phyloP scores from a whole-genome alignment of 192 early-diverging fungal genomes.

The Backusella morwellensis region DNA sequence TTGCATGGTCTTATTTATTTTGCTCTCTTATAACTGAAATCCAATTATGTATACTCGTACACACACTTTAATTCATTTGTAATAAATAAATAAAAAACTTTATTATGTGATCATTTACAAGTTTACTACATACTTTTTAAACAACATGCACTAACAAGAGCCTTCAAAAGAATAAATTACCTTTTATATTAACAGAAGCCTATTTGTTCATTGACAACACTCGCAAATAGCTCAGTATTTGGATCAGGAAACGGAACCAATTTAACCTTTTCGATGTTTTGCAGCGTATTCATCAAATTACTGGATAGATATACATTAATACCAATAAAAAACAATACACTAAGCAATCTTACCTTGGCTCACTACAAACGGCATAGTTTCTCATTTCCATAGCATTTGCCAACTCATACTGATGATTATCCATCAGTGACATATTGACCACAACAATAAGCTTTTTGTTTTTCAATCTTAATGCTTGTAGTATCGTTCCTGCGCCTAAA shows the following conservation, averaged over 20 bases:
- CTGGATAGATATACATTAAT: neutral
- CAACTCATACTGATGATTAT: conserved; percentile 89
- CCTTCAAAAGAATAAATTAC: neutral
- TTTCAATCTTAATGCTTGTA: conserved; percentile 66
- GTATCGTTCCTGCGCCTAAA: conserved; percentile 78
- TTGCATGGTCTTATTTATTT: no score
- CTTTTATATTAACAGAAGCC: neutral
- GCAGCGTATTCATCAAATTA: neutral
- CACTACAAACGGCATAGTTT: conserved; percentile 51
- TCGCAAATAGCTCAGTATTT: conserved; percentile 4
- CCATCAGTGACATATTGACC: conserved; percentile 74
- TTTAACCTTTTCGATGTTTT: neutral
- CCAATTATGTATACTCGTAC: no score
- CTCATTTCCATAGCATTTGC: conserved; percentile 60
- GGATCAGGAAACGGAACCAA: neutral
- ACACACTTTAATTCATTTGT: no score
- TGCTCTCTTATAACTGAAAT: no score
- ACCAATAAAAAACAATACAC: neutral
- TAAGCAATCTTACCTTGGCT: conserved; percentile 30
- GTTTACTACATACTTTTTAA: no score
- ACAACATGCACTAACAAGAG: no score
- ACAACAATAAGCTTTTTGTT: conserved; percentile 70
- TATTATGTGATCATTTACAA: no score
- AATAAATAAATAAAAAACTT: no score
- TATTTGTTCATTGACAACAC: conserved; percentile 4